Conservation (phyloP, 257 asterid species). For the Haberlea rhodopensis region DNA sequence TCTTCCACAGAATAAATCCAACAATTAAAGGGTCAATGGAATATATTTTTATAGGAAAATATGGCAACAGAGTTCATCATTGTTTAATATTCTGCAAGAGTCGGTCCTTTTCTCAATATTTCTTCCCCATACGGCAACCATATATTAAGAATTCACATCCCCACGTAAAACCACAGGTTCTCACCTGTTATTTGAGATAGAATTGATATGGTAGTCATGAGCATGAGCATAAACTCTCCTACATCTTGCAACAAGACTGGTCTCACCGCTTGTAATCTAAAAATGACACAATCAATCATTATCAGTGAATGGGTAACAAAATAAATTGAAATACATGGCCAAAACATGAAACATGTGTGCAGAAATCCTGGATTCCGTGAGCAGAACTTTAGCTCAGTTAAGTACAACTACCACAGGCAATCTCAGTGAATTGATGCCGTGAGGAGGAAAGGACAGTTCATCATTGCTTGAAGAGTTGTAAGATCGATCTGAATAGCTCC, state of each 20-base stretch:
- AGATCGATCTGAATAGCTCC: conserved; percentile 47
- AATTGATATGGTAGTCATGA: conserved; percentile 97
- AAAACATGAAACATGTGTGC: neutral
- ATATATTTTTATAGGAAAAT: neutral
- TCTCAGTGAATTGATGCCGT: conserved; percentile 53
- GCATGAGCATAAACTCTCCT: conserved; percentile 99
- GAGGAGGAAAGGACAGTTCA: conserved; percentile 47
- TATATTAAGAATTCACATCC: neutral
- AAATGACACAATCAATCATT: conserved; percentile 20
- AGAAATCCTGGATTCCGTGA: neutral
- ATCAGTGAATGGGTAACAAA: conserved; percentile 23
- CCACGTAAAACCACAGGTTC: conserved; percentile 8
- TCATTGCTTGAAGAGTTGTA: conserved; percentile 47
- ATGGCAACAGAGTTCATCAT: conserved; percentile 7
- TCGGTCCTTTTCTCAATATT: neutral
- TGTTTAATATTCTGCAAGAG: conserved; percentile 9
- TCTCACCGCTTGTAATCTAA: conserved; percentile 83
- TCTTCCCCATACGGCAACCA: neutral
- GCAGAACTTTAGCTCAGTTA: conserved; percentile 31
- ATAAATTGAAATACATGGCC: neutral
- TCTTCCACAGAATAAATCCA: neutral
- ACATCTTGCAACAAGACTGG: conserved; percentile 89
- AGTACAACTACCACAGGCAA: conserved; percentile 86
- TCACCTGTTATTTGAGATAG: conserved; percentile 97
- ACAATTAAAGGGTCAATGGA: neutral